Evolutionary conservation across 768 basidiomycete genomes (phyloP).

Genomic region (Termitomyces sp.): DNA sequence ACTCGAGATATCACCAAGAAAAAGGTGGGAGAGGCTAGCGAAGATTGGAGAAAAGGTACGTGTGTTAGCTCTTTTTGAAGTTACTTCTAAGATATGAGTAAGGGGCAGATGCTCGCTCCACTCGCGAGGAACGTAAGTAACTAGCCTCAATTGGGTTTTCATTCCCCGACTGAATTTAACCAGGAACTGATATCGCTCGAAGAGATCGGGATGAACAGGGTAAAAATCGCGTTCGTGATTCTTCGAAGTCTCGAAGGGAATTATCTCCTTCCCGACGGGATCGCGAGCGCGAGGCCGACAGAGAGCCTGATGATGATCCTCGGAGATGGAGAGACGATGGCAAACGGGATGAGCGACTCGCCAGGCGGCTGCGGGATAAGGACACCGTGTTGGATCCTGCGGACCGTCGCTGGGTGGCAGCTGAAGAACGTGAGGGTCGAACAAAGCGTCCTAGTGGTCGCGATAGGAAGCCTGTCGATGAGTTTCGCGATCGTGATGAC

Average conservation of each 20-base stretch:
- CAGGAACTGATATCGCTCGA: slow-evolving; percentile 50
- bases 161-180: not conserved
- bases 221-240: slow-evolving; percentile 58
- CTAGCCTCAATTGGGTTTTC: not conserved
- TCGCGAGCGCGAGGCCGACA: slow-evolving; percentile 33
- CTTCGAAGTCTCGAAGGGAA: slow-evolving; percentile 58
- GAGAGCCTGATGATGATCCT: slow-evolving; percentile 58
- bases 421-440: slow-evolving; percentile 68
- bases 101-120: slow-evolving; percentile 48
- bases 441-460: slow-evolving; percentile 54
- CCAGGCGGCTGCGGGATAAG: slow-evolving; percentile 46
- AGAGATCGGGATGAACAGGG: slow-evolving; percentile 60
- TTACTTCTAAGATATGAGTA: slow-evolving; percentile 9
- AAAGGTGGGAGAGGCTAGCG: slow-evolving; percentile 67
- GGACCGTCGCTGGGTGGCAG: slow-evolving; percentile 53
- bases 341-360: slow-evolving; percentile 70
- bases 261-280: slow-evolving; percentile 49
- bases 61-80: slow-evolving; percentile 12
- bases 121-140: slow-evolving; percentile 58
- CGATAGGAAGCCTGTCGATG: slow-evolving; percentile 48
- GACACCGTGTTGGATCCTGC: slow-evolving; percentile 40
- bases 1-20: slow-evolving; percentile 57
- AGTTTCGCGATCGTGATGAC: slow-evolving; percentile 35
- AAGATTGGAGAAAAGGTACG: slow-evolving; percentile 85
- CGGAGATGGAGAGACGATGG: slow-evolving; percentile 82